Evolutionary conservation across 2,329 filamentous ascomycete genomes (phyloP).

Genomic region (Exophiala sp.): DNA sequence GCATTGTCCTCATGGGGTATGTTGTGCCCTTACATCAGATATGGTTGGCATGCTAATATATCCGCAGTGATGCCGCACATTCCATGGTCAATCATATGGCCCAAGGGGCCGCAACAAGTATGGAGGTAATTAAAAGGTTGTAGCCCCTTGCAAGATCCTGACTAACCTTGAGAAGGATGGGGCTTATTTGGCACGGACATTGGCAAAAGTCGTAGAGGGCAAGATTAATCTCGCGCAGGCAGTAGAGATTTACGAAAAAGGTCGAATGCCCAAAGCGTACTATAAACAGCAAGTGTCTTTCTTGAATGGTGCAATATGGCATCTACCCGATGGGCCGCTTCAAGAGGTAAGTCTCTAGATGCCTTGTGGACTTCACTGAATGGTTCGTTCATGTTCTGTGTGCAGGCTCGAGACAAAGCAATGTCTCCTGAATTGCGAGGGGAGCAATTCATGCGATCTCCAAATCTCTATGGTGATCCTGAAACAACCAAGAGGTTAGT

Average conservation of each 20-base stretch:
- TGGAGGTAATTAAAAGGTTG: constrained; percentile 31
- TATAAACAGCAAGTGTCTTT: constrained; percentile 20
- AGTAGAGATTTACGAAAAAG: constrained; percentile 38
- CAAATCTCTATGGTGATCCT: constrained; percentile 35
- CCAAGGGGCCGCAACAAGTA: constrained; percentile 43
- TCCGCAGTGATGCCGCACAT: constrained; percentile 37
- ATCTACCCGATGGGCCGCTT: constrained; percentile 3
- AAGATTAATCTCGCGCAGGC: constrained; percentile 35
- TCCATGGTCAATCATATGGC: constrained; percentile 45
- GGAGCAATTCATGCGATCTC: constrained; percentile 28
- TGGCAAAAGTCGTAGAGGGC: constrained; percentile 35
- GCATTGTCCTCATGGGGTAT: constrained; percentile 41
- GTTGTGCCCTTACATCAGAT: not conserved
- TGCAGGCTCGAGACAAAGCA: constrained; percentile 13
- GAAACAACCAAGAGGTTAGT: constrained; percentile 11
- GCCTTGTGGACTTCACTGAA: not conserved
- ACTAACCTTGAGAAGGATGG: constrained; percentile 32
- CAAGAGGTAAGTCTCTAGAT: constrained; percentile 21
- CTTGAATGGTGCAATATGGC: constrained; percentile 2
- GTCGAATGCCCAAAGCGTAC: constrained; percentile 42
- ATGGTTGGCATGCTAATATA: not conserved
- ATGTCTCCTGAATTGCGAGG: constrained; percentile 11
- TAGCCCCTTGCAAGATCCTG: too few species aligned
- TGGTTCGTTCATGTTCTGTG: not conserved
- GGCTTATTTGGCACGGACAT: constrained; percentile 38